These are phyloP conservation scores for Begonia masoniana DNA, from an alignment of 306 rosid genomes.

Conservation along the genomic window DNA sequence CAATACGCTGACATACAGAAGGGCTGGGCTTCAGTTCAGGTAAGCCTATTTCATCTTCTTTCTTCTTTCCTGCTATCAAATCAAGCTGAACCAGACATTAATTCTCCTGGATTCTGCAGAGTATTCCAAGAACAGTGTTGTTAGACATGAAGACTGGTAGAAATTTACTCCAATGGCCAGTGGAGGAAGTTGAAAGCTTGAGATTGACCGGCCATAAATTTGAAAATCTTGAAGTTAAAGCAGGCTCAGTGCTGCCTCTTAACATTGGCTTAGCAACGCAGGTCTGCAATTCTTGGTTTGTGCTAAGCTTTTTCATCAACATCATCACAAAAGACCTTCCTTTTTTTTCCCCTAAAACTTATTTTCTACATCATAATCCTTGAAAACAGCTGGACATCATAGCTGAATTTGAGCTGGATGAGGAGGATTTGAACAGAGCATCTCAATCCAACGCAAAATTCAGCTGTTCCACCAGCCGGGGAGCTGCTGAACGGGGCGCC, in stretches of 20 bases:
- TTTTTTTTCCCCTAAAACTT: no score
- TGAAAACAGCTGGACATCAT: conserved; percentile 56
- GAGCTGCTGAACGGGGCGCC: conserved; percentile 52
- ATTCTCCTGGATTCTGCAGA: conserved; percentile 14
- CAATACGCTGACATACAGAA: conserved; percentile 62
- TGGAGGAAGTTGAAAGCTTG: conserved; percentile 52
- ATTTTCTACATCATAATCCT: no score
- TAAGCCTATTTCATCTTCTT: conserved; percentile 4
- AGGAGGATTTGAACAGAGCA: conserved; percentile 36
- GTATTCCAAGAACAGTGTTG: conserved; percentile 64
- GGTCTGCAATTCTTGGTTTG: no score
- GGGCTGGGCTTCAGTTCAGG: conserved; percentile 94
- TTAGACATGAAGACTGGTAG: conserved; percentile 55
- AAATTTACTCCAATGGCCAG: conserved; percentile 84
- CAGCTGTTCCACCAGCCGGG: conserved; percentile 45
- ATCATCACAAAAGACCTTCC: no score
- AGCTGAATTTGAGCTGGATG: conserved; percentile 63
- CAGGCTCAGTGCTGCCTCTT: conserved; percentile 56
- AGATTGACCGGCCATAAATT: conserved; percentile 39
- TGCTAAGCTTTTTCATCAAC: no score
- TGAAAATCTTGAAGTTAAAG: conserved; percentile 23
- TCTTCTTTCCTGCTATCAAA: not conserved
- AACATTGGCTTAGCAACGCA: conserved; percentile 43
- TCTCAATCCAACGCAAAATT: conserved; percentile 23
- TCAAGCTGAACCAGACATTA: no score